Percentiles rank a stretch among this genome's conserved stretches.
phyloP scores from a whole-genome alignment of 768 basidiomycete species.

The Suillus hirtellus region DNA sequence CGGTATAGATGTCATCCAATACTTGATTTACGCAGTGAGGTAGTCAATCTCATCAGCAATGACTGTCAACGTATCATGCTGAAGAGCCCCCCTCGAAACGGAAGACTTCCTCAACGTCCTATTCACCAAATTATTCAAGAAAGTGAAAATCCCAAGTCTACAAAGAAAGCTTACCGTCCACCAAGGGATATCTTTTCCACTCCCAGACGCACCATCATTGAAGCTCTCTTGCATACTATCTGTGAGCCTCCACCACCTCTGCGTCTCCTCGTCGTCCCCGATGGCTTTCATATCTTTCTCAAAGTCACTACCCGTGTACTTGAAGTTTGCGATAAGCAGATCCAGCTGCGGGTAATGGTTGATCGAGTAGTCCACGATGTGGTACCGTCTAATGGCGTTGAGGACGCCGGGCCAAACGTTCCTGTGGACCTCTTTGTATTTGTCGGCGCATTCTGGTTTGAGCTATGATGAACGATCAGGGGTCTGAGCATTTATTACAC shows the following conservation, averaged over 20 bases:
- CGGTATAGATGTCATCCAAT: not conserved
- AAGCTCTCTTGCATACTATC: slow-evolving; percentile 81
- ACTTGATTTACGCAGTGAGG: not conserved
- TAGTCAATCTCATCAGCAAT: not conserved
- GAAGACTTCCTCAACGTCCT: slow-evolving; percentile 69
- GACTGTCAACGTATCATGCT: slow-evolving; percentile 9
- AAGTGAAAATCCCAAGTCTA: not conserved
- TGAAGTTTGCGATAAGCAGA: slow-evolving; percentile 79
- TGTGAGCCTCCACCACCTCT: slow-evolving; percentile 70
- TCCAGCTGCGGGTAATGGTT: slow-evolving; percentile 61
- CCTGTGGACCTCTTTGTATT: slow-evolving; percentile 60
- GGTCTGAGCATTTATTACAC: not conserved
- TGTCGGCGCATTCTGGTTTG: slow-evolving; percentile 49
- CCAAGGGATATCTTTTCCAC: slow-evolving; percentile 70
- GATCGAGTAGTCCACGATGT: slow-evolving; percentile 78
- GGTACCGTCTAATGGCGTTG: slow-evolving; percentile 56
- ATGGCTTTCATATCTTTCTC: slow-evolving; percentile 65
- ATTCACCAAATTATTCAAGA: slow-evolving; percentile 6
- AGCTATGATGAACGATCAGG: slow-evolving; percentile 38
- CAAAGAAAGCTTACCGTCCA: slow-evolving; percentile 43
- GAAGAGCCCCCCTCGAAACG: slow-evolving; percentile 52
- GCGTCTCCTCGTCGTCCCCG: slow-evolving; percentile 65
- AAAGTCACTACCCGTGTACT: slow-evolving; percentile 68
- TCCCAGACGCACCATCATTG: slow-evolving; percentile 66
- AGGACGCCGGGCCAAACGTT: slow-evolving; percentile 73